phyloP scores from a whole-genome alignment of 2,329 filamentous ascomycete species.

The Bipolaris sorokiniana region DNA sequence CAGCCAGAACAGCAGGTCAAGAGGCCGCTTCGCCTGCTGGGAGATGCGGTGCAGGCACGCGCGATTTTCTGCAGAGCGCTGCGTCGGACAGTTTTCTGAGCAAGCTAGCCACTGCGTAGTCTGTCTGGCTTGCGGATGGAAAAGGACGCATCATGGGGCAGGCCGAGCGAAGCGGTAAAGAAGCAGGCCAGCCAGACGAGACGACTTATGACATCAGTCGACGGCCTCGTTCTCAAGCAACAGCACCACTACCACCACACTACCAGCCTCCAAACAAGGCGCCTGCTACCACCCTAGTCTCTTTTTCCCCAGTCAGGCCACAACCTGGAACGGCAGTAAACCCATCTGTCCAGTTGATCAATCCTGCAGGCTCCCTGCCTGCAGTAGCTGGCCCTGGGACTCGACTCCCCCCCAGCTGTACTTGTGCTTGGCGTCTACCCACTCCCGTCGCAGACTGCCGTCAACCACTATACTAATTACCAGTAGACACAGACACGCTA shows the following conservation, averaged over 20 bases:
- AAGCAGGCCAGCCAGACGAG: constrained; percentile 7
- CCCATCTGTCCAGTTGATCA: background rate
- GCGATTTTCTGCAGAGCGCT: background rate
- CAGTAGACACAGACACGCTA: background rate
- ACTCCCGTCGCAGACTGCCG: background rate
- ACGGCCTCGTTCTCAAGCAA: background rate
- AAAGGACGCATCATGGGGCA: background rate
- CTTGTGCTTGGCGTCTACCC: background rate
- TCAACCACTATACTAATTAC: background rate
- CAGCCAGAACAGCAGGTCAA: background rate
- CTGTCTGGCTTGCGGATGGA: background rate
- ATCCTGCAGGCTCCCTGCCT: no score
- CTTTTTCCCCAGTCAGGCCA: background rate
- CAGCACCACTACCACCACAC: background rate
- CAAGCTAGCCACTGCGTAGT: background rate
- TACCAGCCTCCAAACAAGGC: background rate
- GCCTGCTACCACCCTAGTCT: background rate
- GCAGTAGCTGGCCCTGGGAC: background rate
- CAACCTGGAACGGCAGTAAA: background rate
- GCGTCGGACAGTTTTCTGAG: background rate
- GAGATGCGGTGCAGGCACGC: background rate
- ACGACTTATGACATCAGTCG: constrained; percentile 18
- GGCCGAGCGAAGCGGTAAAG: constrained; percentile 18
- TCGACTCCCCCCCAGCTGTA: background rate
- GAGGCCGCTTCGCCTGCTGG: background rate